Percentiles rank a stretch among this genome's conserved stretches.
Evolutionary conservation across 176 grass and related monocot species (phyloP).

Genomic region (Ensete ventricosum): DNA sequence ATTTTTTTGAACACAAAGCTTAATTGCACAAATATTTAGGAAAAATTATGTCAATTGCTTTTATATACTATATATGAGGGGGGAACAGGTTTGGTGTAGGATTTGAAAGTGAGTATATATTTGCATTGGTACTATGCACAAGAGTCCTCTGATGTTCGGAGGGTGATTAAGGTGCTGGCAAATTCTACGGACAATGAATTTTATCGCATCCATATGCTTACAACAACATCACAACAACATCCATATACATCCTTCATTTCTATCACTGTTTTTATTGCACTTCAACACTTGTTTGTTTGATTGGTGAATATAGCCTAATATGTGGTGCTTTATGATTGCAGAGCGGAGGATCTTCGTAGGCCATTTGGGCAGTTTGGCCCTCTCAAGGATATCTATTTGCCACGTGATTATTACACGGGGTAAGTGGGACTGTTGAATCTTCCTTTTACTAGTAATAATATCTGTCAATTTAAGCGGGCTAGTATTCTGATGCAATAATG

Average conservation of each 20-base stretch:
- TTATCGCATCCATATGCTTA: not conserved
- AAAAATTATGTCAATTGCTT: too few species aligned
- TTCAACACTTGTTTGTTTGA: not conserved
- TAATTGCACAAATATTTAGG: too few species aligned
- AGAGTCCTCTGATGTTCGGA: too few species aligned
- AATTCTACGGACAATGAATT: not conserved
- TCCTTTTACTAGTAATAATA: not conserved
- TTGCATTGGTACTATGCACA: too few species aligned
- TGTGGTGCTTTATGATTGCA: slow-evolving; percentile 28
- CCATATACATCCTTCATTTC: not conserved
- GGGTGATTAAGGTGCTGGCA: too few species aligned
- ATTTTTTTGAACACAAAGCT: too few species aligned
- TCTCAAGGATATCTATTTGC: slow-evolving; percentile 77
- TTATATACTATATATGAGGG: too few species aligned
- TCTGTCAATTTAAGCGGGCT: not conserved
- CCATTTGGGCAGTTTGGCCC: slow-evolving; percentile 86
- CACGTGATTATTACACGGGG: slow-evolving; percentile 71
- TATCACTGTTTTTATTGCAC: not conserved
- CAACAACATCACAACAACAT: not conserved
- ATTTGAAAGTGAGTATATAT: too few species aligned
- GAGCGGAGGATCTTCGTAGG: slow-evolving; percentile 74
- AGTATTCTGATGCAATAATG: not conserved
- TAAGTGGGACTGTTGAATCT: slow-evolving; percentile 26
- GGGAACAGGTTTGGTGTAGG: too few species aligned
- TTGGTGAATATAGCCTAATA: not conserved